Conservation (phyloP, 1,284 basidiomycete genomes). For the Erythrobasidium hasegawianum region DNA sequence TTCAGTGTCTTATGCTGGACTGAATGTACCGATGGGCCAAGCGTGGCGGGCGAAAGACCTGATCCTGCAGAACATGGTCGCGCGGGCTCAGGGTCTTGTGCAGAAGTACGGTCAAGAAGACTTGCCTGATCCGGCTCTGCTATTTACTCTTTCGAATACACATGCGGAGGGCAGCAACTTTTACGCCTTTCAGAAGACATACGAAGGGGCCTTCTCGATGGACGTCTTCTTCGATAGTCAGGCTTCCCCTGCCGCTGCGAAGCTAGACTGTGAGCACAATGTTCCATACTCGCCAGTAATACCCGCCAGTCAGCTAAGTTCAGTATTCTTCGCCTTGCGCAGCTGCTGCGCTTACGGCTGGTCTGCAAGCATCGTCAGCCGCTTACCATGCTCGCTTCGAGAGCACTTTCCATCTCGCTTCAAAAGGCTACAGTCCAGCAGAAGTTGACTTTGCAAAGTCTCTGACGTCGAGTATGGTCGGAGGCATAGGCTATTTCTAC, state of each 20-base stretch:
- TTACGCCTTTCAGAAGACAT: constrained; percentile 78
- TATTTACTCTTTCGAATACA: constrained; percentile 71
- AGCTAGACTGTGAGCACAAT: constrained; percentile 52
- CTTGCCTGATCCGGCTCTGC: constrained; percentile 70
- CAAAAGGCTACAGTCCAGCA: constrained; percentile 53
- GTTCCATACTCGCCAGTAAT: background rate
- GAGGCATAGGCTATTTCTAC: constrained; percentile 90
- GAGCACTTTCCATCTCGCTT: constrained; percentile 62
- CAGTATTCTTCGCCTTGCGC: no score
- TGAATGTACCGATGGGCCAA: constrained; percentile 60
- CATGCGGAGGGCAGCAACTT: constrained; percentile 69
- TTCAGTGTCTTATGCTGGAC: constrained; percentile 69
- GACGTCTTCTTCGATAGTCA: constrained; percentile 78
- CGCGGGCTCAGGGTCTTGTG: constrained; percentile 59
- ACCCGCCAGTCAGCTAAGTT: no score
- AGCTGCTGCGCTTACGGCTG: constrained; percentile 55
- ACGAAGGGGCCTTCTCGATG: constrained; percentile 74
- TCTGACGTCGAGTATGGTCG: constrained; percentile 81
- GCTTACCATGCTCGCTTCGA: constrained; percentile 68
- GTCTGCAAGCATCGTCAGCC: constrained; percentile 63
- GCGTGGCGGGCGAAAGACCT: constrained; percentile 81
- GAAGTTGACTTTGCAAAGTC: constrained; percentile 72
- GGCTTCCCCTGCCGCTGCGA: constrained; percentile 59
- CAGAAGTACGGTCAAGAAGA: constrained; percentile 56
- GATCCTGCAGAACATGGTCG: constrained; percentile 62